Conservation (phyloP, 352 stramenopile species). For the Globisporangium cylindrosporum region DNA sequence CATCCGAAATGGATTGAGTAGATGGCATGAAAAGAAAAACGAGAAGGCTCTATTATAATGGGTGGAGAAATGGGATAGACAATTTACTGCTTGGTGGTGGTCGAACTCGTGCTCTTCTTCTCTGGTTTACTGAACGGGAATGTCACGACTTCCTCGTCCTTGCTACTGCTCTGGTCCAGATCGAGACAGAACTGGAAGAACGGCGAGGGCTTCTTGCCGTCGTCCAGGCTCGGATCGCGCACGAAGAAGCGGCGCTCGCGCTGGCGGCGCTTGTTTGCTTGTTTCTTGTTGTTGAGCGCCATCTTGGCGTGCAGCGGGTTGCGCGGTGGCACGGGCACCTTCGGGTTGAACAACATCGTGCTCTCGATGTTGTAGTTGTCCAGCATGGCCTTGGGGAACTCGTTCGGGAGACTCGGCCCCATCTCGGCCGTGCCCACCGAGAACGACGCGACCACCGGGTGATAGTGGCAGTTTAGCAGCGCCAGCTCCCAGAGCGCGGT, state of each 20-base stretch:
- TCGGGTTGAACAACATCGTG: conserved; percentile 51
- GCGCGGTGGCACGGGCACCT: conserved; percentile 48
- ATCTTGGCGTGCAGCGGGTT: conserved; percentile 80
- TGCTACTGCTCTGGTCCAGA: conserved; percentile 19
- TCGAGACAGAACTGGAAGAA: conserved; percentile 37
- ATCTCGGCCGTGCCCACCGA: conserved; percentile 61
- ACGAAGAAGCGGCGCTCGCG: conserved; percentile 69
- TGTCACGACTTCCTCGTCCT: background rate
- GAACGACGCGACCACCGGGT: conserved; percentile 78
- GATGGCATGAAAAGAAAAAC: background rate
- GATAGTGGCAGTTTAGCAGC: conserved; percentile 81
- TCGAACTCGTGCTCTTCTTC: background rate
- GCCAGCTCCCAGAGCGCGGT: conserved; percentile 93
- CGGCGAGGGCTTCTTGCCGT: conserved; percentile 25
- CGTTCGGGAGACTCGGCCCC: conserved; percentile 57
- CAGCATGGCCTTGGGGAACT: conserved; percentile 61
- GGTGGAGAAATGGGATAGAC: background rate
- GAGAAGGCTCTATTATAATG: background rate
- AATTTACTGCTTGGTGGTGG: background rate
- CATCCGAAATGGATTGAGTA: no score
- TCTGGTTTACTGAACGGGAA: conserved; percentile 21
- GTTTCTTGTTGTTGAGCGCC: conserved; percentile 31
- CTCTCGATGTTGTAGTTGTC: conserved; percentile 52
- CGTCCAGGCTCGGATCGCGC: conserved; percentile 40
- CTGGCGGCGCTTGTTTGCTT: conserved; percentile 40